These are phyloP conservation scores for Phaeosphaeria sp. DNA, from an alignment of 2,329 filamentous ascomycete genomes.

Conservation along the genomic window DNA sequence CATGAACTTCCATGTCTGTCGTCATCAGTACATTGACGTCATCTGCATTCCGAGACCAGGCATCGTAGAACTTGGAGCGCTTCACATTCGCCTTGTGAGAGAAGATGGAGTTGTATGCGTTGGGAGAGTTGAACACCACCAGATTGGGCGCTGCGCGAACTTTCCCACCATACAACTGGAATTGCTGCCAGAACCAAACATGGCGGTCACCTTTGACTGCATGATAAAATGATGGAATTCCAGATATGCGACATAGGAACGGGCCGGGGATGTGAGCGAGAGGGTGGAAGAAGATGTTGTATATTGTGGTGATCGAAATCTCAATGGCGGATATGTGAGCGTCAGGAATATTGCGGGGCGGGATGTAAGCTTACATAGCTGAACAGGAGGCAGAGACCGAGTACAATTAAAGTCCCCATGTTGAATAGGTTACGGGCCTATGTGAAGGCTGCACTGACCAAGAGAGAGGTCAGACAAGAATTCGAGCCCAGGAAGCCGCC, in stretches of 20 bases:
- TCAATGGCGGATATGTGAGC: neutral
- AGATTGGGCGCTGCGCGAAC: slow-evolving; percentile 17
- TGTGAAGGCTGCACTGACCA: too few species aligned
- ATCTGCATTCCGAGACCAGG: slow-evolving; percentile 12
- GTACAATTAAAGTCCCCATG: neutral
- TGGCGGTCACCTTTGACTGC: slow-evolving; percentile 18
- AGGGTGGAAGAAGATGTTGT: slow-evolving; percentile 15
- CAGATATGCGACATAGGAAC: slow-evolving; percentile 9
- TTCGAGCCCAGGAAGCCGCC: too few species aligned
- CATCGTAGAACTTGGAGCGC: slow-evolving; percentile 18
- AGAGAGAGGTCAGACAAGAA: too few species aligned
- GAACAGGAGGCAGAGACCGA: neutral
- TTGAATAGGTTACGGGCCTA: neutral
- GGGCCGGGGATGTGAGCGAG: slow-evolving; percentile 13
- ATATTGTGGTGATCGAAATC: slow-evolving; percentile 5
- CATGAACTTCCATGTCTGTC: slow-evolving; percentile 14
- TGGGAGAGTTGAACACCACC: slow-evolving; percentile 74
- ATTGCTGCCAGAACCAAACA: slow-evolving; percentile 20
- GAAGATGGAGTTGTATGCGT: slow-evolving; percentile 52
- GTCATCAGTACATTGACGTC: slow-evolving; percentile 16
- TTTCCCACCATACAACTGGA: slow-evolving; percentile 14
- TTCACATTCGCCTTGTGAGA: slow-evolving; percentile 14
- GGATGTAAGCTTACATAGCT: neutral
- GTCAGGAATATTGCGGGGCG: neutral
- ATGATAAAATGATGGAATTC: slow-evolving; percentile 17